Base-by-base conservation (phyloP, 495 filamentous ascomycete species). In the Penicillium arizonense region DNA sequence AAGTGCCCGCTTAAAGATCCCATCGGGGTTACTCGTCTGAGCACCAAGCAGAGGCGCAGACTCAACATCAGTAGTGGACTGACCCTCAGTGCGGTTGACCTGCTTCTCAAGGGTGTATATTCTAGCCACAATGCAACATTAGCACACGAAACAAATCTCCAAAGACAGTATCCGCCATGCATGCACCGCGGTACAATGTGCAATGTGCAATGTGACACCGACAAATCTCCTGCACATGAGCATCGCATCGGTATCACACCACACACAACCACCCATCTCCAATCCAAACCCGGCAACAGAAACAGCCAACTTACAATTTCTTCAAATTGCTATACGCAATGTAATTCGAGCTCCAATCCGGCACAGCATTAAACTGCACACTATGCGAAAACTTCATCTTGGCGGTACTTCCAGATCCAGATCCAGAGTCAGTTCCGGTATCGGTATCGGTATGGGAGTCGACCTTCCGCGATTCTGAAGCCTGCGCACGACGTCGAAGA, bases 331-430 rank as follows among this genome's bases (percentile, higher is more conserved):
- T 96, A 71, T 99, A 99, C 48, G 91, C 86, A 61, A 99, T 94
- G 69, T 99, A 99, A 70, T 96, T 83, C 55, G 85, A 88, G 75
- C 91, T 97, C 94, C 94, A 99, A 67, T 99, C 94, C 18, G 95
- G 94, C 50, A 99, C 95, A 50, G 94, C 91, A 73, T 99, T 99
- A 74, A 99, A 99, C 76, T 99, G 94, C 58, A 99, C 85, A 73
- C 95, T 97, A 67, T 97, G 94, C 44, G 94, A 97, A 79, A 99
- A 99, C 83, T 97, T 97, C 94, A 99, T 99, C 57, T 91, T 90
- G 86, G 85, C 50, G 23, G 50, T 4, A 4, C 4, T 24, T 3
- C 23, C 23, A 24, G 23, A 24, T 24, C 3, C 23, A 24, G 23
- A 24, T 24, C 23, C 23, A 24, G 23, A 24, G 1, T 6, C 23